Percentiles rank a stretch among this genome's conserved stretches.
phyloP scores from a whole-genome alignment of 192 early-diverging fungal genomes.

The Phlyctochytrium arcticum region DNA sequence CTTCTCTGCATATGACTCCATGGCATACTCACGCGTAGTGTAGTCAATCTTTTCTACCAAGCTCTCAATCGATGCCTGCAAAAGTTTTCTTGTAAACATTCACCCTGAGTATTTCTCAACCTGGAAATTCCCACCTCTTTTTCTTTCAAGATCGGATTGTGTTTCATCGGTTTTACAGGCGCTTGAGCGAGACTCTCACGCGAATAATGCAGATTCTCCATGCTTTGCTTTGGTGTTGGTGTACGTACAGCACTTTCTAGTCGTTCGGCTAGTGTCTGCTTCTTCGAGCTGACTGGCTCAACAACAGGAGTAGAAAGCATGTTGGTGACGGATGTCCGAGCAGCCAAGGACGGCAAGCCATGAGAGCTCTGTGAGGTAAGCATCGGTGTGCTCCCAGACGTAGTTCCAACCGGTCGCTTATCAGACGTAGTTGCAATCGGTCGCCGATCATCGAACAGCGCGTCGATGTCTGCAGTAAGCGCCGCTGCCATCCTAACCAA shows the following conservation, averaged over 20 bases:
- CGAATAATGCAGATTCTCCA: background rate
- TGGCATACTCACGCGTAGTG: constrained; percentile 22
- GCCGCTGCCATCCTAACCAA: constrained; percentile 32
- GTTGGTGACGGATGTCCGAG: too few species aligned
- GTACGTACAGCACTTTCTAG: background rate
- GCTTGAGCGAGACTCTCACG: background rate
- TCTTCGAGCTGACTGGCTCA: background rate
- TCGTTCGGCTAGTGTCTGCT: background rate
- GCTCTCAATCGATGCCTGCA: constrained; percentile 24
- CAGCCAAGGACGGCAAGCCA: too few species aligned
- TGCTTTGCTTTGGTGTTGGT: background rate
- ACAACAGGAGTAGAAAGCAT: background rate
- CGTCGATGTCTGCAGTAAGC: constrained; percentile 37
- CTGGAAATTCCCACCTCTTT: constrained; percentile 16
- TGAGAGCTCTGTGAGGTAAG: too few species aligned
- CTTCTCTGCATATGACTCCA: constrained; percentile 33
- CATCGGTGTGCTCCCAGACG: too few species aligned
- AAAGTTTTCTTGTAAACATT: background rate
- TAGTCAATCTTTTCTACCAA: constrained; percentile 30
- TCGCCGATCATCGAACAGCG: constrained; percentile 25
- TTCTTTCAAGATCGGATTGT: constrained; percentile 30
- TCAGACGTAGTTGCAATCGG: too few species aligned
- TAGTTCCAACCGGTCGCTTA: too few species aligned
- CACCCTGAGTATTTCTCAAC: too few species aligned
- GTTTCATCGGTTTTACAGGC: constrained; percentile 14